Conservation (phyloP, 345 rosid species). For the Eutrema yunnanense region DNA sequence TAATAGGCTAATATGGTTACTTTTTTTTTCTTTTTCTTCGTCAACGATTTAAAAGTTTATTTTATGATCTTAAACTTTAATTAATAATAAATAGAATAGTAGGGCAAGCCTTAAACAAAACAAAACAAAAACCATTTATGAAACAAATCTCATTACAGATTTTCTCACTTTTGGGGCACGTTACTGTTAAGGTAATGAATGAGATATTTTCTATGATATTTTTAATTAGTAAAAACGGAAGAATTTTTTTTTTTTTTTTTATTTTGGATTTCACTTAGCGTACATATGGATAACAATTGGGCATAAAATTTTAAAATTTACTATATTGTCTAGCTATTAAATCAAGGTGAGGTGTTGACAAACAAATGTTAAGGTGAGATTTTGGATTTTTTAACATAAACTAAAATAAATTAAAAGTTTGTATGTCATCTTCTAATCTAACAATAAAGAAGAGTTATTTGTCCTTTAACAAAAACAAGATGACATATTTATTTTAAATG, state of each 20-base stretch:
- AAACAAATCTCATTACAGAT: conserved; percentile 15
- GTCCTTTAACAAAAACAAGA: too few species aligned
- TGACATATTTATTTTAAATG: too few species aligned
- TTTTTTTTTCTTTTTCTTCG: neutral
- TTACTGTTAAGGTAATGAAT: neutral
- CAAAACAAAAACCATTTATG: conserved; percentile 20
- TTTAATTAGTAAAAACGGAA: neutral
- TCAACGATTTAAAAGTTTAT: neutral
- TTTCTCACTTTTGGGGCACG: neutral
- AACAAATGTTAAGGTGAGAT: neutral
- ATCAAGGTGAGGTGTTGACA: neutral
- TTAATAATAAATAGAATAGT: neutral
- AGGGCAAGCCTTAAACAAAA: neutral
- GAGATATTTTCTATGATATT: neutral
- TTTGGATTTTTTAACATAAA: neutral
- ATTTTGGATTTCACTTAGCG: neutral
- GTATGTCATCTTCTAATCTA: neutral
- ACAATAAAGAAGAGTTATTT: neutral
- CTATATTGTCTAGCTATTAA: neutral
- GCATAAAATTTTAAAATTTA: neutral
- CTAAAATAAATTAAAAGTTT: neutral
- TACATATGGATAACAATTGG: neutral
- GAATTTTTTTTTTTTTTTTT: neutral
- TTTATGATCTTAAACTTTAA: neutral
- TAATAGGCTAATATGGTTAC: neutral